Evolutionary conservation across 2,329 filamentous ascomycete genomes (phyloP).

Genomic region (Chrysosphaeria jannelii): DNA sequence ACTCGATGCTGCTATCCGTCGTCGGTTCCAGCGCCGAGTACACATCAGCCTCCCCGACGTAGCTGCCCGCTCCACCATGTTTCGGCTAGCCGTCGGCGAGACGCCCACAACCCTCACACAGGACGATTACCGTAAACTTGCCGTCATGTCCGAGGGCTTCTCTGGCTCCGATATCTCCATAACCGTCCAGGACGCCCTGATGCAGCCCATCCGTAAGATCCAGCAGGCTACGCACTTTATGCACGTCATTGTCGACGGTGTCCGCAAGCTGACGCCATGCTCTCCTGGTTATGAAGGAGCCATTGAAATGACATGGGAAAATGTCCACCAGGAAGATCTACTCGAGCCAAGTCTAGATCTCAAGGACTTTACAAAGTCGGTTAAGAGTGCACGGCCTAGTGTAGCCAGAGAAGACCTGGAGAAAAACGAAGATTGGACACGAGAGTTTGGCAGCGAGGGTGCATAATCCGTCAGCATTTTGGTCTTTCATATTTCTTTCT

Average conservation of each 20-base stretch:
- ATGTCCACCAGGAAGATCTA: constrained; percentile 56
- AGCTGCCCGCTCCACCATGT: constrained; percentile 74
- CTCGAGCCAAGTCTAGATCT: constrained; percentile 63
- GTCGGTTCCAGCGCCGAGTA: constrained; percentile 84
- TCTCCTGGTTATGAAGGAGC: constrained; percentile 70
- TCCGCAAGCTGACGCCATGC: constrained; percentile 55
- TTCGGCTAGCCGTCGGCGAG: constrained; percentile 75
- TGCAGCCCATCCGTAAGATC: constrained; percentile 93
- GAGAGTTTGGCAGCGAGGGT: constrained; percentile 85
- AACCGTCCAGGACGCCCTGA: constrained; percentile 80
- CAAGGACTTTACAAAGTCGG: constrained; percentile 81
- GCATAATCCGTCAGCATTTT: constrained; percentile 10
- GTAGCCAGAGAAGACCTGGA: constrained; percentile 67
- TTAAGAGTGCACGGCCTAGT: constrained; percentile 66
- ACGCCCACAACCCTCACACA: constrained; percentile 62
- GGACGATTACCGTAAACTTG: constrained; percentile 53
- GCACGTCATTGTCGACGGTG: constrained; percentile 39
- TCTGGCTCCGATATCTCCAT: constrained; percentile 91
- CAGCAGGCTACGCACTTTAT: constrained; percentile 96
- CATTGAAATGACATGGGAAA: constrained; percentile 79
- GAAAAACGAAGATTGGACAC: constrained; percentile 73
- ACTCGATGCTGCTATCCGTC: constrained; percentile 77
- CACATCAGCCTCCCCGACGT: constrained; percentile 81
- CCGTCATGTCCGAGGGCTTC: constrained; percentile 67
- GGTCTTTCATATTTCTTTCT: not conserved